Conservation (phyloP, 2,329 filamentous ascomycete genomes). For the Lecanosticta acicola region DNA sequence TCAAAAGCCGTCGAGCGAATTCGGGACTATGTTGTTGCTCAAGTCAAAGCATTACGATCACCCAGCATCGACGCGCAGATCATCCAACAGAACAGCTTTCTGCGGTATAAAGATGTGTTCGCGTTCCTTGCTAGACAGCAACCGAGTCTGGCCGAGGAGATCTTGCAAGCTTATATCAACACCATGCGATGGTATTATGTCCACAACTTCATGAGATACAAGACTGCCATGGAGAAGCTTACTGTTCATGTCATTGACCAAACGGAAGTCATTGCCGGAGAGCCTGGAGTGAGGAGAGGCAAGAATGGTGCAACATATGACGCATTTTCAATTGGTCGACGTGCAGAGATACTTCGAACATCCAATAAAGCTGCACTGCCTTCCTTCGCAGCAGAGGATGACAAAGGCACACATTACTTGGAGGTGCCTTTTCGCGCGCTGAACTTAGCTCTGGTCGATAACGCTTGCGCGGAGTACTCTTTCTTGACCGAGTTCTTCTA, state of each 20-base stretch:
- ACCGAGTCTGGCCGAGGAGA: slow-evolving; percentile 76
- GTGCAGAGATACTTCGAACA: slow-evolving; percentile 73
- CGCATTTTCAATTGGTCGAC: slow-evolving; percentile 80
- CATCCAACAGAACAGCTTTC: slow-evolving; percentile 86
- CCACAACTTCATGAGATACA: slow-evolving; percentile 85
- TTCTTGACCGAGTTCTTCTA: slow-evolving; percentile 89
- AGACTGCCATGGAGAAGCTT: slow-evolving; percentile 74
- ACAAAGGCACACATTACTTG: slow-evolving; percentile 76
- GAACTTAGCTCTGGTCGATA: slow-evolving; percentile 89
- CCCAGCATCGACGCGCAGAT: slow-evolving; percentile 97
- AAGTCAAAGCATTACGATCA: slow-evolving; percentile 88
- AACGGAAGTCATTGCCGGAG: slow-evolving; percentile 66
- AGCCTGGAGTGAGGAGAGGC: slow-evolving; percentile 48
- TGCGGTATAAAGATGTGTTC: slow-evolving; percentile 83
- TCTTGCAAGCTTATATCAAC: slow-evolving; percentile 89
- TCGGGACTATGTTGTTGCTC: slow-evolving; percentile 85
- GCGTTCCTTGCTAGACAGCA: slow-evolving; percentile 80
- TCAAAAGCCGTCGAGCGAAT: slow-evolving; percentile 90
- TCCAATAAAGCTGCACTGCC: slow-evolving; percentile 70
- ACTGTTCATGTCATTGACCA: slow-evolving; percentile 78
- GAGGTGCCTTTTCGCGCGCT: slow-evolving; percentile 91
- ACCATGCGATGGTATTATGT: slow-evolving; percentile 99
- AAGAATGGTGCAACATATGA: slow-evolving; percentile 54
- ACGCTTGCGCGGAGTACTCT: slow-evolving; percentile 88
- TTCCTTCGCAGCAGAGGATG: slow-evolving; percentile 86